Base-by-base conservation (phyloP, 2,329 filamentous ascomycete species). In the Talaromyces funiculosus region DNA sequence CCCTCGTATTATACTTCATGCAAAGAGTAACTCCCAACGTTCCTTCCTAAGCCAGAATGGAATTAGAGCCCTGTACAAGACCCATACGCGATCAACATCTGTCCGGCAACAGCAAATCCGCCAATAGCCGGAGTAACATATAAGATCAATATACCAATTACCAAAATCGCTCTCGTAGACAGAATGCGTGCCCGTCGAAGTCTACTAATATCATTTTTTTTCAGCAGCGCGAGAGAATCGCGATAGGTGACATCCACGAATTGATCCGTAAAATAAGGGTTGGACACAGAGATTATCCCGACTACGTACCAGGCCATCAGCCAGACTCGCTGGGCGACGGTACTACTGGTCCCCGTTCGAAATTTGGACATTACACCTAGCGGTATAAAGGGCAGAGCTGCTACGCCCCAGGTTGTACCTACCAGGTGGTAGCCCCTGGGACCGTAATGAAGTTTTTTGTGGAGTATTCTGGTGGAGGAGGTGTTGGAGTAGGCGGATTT, bases 321-420 rank as follows among this genome's bases (percentile, higher is more conserved):
- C 51, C 51, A 53, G 12, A 24, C 51, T 38, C 51, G 37, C 33
- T 53, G 51, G 4, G 51, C 31, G 12, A 53, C 5, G 14, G 51
- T 53, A 18, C 51, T 53, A 18, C 18, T 35, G 26, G 29, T 24
- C 31, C 51, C 51, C 3, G 51, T 35, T 53, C 31, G 51, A 6
- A 53, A 53, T n/a, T n/a, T 53, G 31, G 51, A 53, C 51, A 53
- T 53, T 9, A 53, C 31, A 20, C 51, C 51, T 37, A 53, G 29
- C 5, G 51, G 33, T 12, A 53, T 37, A 6, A 53, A 53, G 2
- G 51, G 51, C 3, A 53, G 31, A 10, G 31, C 29, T 12, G 51
- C 51, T n/a, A 53, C 51, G 24, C 49, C 26, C 49, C 49, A 53
- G 31, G 9, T 53, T 14, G 14, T 26, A 9, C 14, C 43, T 9